phyloP scores from a whole-genome alignment of 2,329 filamentous ascomycete genomes.

The Emydomyces testavorans region DNA sequence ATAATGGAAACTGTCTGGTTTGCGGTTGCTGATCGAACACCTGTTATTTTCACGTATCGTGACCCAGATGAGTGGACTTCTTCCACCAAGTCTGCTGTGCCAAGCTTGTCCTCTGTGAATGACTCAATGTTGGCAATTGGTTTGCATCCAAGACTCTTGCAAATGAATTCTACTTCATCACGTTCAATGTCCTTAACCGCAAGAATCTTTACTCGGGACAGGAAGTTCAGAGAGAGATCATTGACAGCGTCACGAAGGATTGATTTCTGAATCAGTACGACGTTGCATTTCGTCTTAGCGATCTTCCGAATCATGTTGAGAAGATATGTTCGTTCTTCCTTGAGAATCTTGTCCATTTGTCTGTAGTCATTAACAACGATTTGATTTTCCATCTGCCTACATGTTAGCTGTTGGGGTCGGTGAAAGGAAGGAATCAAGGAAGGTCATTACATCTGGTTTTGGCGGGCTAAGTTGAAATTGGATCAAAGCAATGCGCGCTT shows the following conservation, averaged over 20 bases:
- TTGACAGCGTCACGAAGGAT: conserved; percentile 97
- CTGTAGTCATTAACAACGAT: conserved; percentile 99
- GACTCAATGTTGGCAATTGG: conserved; percentile 97
- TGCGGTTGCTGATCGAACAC: conserved; percentile 61
- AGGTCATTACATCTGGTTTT: conserved; percentile 72
- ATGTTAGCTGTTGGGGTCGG: conserved; percentile 19
- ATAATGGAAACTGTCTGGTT: conserved; percentile 87
- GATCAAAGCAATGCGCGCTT: conserved; percentile 91
- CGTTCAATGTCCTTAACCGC: conserved; percentile 96
- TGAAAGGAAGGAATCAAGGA: neutral
- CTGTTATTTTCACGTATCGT: conserved; percentile 88
- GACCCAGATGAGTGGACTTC: conserved; percentile 79
- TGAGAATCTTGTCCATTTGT: conserved; percentile 99
- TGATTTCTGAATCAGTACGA: conserved; percentile 95
- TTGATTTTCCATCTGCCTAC: conserved; percentile 84
- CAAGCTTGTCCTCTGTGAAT: conserved; percentile 97
- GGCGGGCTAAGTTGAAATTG: conserved; percentile 98
- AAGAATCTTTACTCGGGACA: conserved; percentile 91
- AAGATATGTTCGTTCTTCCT: conserved; percentile 95
- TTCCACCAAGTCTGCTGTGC: conserved; percentile 83
- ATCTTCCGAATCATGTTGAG: conserved; percentile 99
- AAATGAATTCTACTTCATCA: conserved; percentile 97
- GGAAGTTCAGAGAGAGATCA: conserved; percentile 91
- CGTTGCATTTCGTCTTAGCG: conserved; percentile 99
- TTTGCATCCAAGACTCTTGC: conserved; percentile 98